Base-by-base conservation (phyloP, 208 protist species). In the Leptomonas seymouri region DNA sequence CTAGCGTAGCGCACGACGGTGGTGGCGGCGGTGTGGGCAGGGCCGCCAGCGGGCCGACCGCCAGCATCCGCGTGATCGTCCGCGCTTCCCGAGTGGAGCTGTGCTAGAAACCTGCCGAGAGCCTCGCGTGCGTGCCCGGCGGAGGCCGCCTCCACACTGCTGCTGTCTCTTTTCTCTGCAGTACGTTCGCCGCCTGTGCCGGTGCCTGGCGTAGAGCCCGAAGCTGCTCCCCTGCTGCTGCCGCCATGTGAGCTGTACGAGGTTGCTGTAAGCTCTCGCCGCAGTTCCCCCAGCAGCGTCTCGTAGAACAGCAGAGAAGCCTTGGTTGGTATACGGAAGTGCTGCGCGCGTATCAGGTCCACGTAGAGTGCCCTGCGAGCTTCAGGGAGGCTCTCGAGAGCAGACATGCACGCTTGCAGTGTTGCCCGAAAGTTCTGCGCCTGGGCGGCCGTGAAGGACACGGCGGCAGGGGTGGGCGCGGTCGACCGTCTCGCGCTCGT, bases 381-480 rank as follows among this genome's bases (percentile, higher is more conserved):
- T 23, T 72, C 30, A 9, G 83, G 86, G 30, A 95, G 83, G 11
- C 64, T 54, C 72, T 93, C 87, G 71, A 95, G 71, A 62, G 89
- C 68, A 9, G 76, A 76, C 28, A 78, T 51, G 45, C 82, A 91
- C 42, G 69, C 71, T 39, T 88, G 84, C 57, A 95, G 67, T 34
- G 78, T 77, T 15, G 80, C 67, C n/a, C 64, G 70, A 50, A 88
- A 88, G 18, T 67, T 54, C 20, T 68, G 67, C 25, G 82, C 77
- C 79, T 95, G 78, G 1, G 54, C 66, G 2, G 59, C 68, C 8
- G 70, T 81, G 58, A 80, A 76, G 55, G 55, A 12, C 21, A 53
- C 9, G 0, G 48, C 41, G 1, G 57, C 20, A 23, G 58, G 45
- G 2, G 41, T 18, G 5, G 58, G 44, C 30, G 58, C 20, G 28